Evolutionary conservation across 2,329 filamentous ascomycete genomes (phyloP), one percentile per base, ranked within the genome.

Genomic region (Volutella citrinella): DNA sequence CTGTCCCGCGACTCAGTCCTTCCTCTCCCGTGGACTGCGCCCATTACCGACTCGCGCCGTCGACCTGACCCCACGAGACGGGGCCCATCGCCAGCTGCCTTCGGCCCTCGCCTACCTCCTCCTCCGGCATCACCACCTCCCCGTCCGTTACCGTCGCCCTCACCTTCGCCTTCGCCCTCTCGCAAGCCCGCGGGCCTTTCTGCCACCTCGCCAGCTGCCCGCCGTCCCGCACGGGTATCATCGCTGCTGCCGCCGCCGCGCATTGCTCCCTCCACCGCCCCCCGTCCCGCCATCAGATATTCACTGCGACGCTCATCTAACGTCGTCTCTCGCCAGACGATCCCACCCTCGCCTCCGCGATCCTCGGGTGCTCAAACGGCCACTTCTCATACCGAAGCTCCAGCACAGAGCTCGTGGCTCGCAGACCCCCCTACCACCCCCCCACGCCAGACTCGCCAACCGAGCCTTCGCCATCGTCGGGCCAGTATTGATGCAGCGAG

Each of bases 401-500:
- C 46, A 27, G 38, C 60, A 51, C 69, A 74, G 36, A 58, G 62
- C 27, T 62, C 69, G 24, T 68, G 66, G 52, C 69, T 68, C 43
- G n/a, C n/a, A n/a, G n/a, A n/a, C n/a, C n/a, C n/a, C n/a, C n/a
- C n/a, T n/a, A n/a, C n/a, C n/a, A n/a, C n/a, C n/a, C n/a, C n/a
- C n/a, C n/a, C n/a, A n/a, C n/a, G n/a, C n/a, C n/a, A n/a, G n/a
- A n/a, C n/a, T n/a, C n/a, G n/a, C n/a, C n/a, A n/a, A n/a, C n/a
- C n/a, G n/a, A n/a, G n/a, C n/a, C n/a, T n/a, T n/a, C n/a, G n/a
- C n/a, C n/a, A n/a, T 23, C 63, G 64, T 30, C 68, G 65, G 36
- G 58, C 68, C 50, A 72, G 68, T 49, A 51, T 66, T 34, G 69
- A 72, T 48, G 64, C 65, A 19, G 49, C 61, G 17, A 59, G 55